These are phyloP conservation scores for Taphrina deformans DNA, from an alignment of 1,139 yeast species.

Conservation along the genomic window DNA sequence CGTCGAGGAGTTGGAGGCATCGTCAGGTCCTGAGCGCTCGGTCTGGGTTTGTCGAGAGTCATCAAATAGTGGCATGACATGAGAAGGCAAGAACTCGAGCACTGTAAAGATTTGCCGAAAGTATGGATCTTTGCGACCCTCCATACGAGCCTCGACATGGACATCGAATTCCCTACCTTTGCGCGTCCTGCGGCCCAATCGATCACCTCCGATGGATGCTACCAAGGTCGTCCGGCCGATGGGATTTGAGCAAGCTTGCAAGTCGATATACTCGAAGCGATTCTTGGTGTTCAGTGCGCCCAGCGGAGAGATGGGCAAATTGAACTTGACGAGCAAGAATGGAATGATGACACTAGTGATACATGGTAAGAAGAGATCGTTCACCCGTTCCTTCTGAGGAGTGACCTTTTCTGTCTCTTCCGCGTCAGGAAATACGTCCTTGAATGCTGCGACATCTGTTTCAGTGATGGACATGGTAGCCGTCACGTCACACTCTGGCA, in stretches of 20 bases:
- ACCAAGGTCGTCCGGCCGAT: not conserved
- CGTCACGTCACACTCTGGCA: not conserved
- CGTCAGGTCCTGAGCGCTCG: not conserved
- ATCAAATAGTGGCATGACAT: not conserved
- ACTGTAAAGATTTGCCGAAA: not conserved
- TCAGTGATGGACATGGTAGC: not conserved
- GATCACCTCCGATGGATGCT: not conserved
- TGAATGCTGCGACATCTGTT: not conserved
- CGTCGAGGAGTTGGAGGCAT: not conserved
- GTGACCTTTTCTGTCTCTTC: not conserved
- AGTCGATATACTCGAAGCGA: not conserved
- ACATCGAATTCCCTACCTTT: conserved; percentile 4
- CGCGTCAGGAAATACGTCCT: not conserved
- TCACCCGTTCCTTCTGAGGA: not conserved
- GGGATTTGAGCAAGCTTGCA: not conserved
- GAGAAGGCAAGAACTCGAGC: not conserved
- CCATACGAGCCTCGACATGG: not conserved
- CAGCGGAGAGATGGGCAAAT: not conserved
- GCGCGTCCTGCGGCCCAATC: not conserved
- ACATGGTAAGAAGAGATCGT: not conserved
- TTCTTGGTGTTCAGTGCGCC: not conserved
- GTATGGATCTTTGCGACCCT: not conserved
- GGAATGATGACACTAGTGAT: conserved; percentile 1
- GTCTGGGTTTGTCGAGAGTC: not conserved
- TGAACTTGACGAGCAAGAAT: conserved; percentile 1